phyloP scores from a whole-genome alignment of 202 grass and related monocot species.

The Bolboschoenoplectus hybrid region DNA sequence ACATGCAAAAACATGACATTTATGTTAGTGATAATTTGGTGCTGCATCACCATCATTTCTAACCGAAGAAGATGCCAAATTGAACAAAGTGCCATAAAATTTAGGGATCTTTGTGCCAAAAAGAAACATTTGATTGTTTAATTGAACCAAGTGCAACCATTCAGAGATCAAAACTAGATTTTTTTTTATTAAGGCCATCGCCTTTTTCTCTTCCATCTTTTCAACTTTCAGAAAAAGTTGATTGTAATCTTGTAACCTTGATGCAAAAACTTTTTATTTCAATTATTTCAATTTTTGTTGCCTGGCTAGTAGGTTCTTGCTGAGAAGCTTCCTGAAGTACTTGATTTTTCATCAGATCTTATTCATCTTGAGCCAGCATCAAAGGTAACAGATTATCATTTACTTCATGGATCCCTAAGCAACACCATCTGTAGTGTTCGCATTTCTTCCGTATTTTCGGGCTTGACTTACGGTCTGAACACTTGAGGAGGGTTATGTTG shows the following conservation, averaged over 20 bases:
- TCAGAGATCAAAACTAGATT: conserved; percentile 24
- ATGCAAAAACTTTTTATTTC: conserved; percentile 14
- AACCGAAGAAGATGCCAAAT: background rate
- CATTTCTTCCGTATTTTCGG: background rate
- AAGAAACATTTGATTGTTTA: conserved; percentile 10
- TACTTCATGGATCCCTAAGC: background rate
- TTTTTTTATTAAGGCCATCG: conserved; percentile 29
- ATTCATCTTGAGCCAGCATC: conserved; percentile 77
- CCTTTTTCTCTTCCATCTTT: conserved; percentile 24
- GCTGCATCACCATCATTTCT: background rate
- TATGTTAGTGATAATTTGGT: background rate
- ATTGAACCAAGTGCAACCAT: conserved; percentile 15
- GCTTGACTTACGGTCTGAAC: background rate
- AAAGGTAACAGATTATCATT: conserved; percentile 59
- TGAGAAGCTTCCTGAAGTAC: conserved; percentile 93
- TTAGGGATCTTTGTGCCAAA: background rate
- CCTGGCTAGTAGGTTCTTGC: conserved; percentile 62
- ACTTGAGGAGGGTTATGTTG: background rate
- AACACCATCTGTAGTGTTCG: background rate
- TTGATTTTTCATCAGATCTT: conserved; percentile 88
- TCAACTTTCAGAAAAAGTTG: background rate
- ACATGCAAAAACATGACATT: background rate
- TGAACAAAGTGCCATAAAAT: background rate
- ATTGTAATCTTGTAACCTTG: conserved; percentile 12
- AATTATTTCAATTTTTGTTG: conserved; percentile 18